phyloP scores from a whole-genome alignment of 768 basidiomycete species.

The Suillus weaverae region DNA sequence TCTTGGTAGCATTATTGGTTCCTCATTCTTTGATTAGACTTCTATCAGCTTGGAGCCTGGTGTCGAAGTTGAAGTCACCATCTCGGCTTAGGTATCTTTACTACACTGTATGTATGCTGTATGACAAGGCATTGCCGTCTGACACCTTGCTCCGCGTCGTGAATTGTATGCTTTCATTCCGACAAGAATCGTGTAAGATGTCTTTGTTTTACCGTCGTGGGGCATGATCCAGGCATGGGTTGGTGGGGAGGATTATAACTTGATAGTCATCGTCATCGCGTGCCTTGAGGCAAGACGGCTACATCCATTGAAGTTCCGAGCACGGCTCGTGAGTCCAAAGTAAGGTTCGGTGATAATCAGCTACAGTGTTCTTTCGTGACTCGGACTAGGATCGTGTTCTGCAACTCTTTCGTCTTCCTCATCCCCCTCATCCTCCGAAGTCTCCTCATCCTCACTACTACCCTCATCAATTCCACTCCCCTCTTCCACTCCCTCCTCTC shows the following conservation, averaged over 20 bases:
- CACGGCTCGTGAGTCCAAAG: not conserved
- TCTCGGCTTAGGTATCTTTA: slow-evolving; percentile 58
- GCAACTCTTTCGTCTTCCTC: slow-evolving; percentile 18
- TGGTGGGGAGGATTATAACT: too few species aligned
- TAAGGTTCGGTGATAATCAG: not conserved
- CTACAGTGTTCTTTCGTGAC: not conserved
- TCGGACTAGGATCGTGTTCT: not conserved
- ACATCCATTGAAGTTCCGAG: not conserved
- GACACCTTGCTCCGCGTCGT: not conserved
- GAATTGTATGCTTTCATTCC: not conserved
- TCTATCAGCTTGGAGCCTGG: slow-evolving; percentile 98
- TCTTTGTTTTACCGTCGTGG: not conserved
- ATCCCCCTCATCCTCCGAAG: slow-evolving; percentile 26
- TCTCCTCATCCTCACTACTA: slow-evolving; percentile 32
- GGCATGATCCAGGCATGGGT: not conserved
- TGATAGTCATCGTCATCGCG: not conserved
- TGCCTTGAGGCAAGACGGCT: not conserved
- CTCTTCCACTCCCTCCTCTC: slow-evolving; percentile 31
- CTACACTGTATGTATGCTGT: not conserved
- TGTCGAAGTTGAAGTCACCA: slow-evolving; percentile 98
- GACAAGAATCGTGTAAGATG: not conserved
- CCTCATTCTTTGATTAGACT: slow-evolving; percentile 54
- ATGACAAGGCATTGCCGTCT: not conserved
- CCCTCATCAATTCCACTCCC: slow-evolving; percentile 21
- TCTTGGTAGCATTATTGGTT: slow-evolving; percentile 6